phyloP scores from a whole-genome alignment of 106 monocot species.

The Dioscorea dumetorum region DNA sequence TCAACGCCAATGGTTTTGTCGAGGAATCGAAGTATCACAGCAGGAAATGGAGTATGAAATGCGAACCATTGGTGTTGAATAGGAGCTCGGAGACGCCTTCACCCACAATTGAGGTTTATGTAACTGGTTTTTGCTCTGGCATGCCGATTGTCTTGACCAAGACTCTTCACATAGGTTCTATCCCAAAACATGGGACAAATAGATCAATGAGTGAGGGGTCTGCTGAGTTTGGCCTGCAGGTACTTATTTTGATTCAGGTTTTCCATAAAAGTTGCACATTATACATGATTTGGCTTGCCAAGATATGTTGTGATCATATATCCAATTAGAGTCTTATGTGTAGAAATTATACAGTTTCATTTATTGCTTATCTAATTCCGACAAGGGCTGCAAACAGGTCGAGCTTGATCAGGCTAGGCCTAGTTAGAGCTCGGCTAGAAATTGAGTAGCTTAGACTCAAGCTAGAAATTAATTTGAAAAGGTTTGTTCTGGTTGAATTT shows the following conservation, averaged over 20 bases:
- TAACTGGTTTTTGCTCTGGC: constrained; percentile 25
- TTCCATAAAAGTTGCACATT: no score
- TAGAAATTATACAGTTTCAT: no score
- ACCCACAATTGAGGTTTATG: constrained; percentile 34
- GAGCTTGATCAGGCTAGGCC: no score
- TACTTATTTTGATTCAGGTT: constrained; percentile 2
- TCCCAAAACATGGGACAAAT: constrained; percentile 49
- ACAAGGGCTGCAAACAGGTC: no score
- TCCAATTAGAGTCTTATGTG: no score
- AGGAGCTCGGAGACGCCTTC: constrained; percentile 7
- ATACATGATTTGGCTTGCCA: no score
- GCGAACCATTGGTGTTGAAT: constrained; percentile 5
- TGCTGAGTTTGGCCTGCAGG: constrained; percentile 31
- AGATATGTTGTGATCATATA: no score
- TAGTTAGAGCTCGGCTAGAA: no score
- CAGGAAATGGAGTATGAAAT: constrained; percentile 28
- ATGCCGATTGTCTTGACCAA: constrained; percentile 45
- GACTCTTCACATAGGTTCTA: constrained; percentile 52
- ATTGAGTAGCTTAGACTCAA: no score
- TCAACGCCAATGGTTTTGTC: neutral
- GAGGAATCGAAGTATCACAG: neutral
- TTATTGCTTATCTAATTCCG: no score
- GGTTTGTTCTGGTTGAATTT: no score
- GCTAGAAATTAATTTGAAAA: no score
- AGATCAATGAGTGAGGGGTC: constrained; percentile 25